Conservation (phyloP, 2,329 filamentous ascomycete species). For the Botrytis sinoallii region DNA sequence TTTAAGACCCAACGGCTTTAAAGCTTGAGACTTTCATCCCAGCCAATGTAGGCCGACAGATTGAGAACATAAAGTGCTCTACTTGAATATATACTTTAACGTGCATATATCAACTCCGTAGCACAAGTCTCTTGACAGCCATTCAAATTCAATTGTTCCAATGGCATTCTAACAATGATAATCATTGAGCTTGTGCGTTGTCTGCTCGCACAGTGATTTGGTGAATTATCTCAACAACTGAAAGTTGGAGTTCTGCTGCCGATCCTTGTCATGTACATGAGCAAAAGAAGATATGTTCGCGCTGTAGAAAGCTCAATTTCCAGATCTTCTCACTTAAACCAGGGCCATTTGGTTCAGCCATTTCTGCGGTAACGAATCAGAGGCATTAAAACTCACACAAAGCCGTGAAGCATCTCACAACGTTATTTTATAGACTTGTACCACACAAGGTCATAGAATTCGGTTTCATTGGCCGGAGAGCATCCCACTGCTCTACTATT, state of each 20-base stretch:
- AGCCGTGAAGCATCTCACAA: constrained; percentile 2
- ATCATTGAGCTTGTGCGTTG: background rate
- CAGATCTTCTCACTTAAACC: background rate
- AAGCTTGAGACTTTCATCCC: background rate
- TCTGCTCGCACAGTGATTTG: background rate
- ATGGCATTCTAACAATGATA: background rate
- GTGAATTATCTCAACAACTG: background rate
- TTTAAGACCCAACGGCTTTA: no score
- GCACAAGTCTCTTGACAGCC: background rate
- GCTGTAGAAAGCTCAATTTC: background rate
- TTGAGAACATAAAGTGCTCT: background rate
- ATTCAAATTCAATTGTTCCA: background rate
- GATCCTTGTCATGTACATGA: background rate
- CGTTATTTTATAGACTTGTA: background rate
- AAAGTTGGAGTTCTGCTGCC: background rate
- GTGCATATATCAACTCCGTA: background rate
- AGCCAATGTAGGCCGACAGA: background rate
- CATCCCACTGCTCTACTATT: background rate
- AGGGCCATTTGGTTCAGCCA: background rate
- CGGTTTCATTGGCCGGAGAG: background rate
- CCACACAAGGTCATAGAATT: background rate
- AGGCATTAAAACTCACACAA: background rate
- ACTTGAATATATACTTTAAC: background rate
- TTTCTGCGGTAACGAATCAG: background rate
- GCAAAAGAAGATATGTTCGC: background rate